Base-by-base conservation (phyloP, 495 filamentous ascomycete species). In the Podospora didyma region DNA sequence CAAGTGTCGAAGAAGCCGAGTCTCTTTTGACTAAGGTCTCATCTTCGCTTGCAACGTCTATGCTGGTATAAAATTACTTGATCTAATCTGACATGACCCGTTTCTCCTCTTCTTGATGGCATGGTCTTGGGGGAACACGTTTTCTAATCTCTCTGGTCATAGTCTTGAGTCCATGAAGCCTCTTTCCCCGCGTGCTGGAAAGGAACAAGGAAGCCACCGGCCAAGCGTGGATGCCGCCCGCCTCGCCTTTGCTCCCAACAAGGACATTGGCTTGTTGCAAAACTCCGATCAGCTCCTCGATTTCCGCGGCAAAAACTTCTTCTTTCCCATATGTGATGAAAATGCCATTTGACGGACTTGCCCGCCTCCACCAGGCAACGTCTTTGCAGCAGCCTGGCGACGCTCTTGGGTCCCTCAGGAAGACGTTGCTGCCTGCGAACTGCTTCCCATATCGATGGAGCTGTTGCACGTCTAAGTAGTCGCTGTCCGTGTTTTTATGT, bases 201-300 rank as follows among this genome's bases (percentile, higher is more conserved):
- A 91, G 69, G 64, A 89, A 92, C 44, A 90, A 63, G 31, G 77
- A 79, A 16, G 84, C 88, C 23, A 92, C 84, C 14, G 88, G 89
- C 89, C 89, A 92, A 11, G 86, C 87, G 72, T 92, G 89, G 53
- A 91, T 83, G 20, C 79, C 84, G 4, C 81, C 86, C 35, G 73
- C 68, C 59, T 87, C 82, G 63, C 77, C 74, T 51, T 73, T 60
- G 50, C 73, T 75, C 26, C 63, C 63, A 11, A 87, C 77, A 22
- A 68, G 61, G 44, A 78, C 69, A 46, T 71, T 73, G n/a, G 75
- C 74, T 23, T 69, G 67, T 39, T 74, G 61, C 42, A 88, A 67
- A 26, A 79, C 61, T 14, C 59, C 60, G 16, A 86, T 68, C 44
- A 88, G 62, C 12, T 72, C 67, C 53, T 77, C 63, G 31, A 88